Base-by-base conservation (phyloP, 2,329 filamentous ascomycete species). In the Colletotrichum sansevieriae region DNA sequence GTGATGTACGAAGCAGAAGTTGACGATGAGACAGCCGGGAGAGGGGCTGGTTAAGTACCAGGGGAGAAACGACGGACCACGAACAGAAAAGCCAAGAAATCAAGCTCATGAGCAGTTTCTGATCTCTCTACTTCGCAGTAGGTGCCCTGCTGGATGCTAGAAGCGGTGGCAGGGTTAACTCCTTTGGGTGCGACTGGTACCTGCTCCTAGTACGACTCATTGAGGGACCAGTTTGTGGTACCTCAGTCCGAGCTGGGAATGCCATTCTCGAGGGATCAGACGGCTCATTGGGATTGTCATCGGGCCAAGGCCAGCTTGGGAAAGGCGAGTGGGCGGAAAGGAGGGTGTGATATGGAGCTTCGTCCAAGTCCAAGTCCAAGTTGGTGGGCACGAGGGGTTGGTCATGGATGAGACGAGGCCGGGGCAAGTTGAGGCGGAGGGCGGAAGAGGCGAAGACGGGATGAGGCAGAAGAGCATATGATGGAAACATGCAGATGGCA, bases 211-310 rank as follows among this genome's bases (percentile, higher is more conserved):
- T 63, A 47, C 25, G 59, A 58, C 51, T 4, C 37, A 41, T 25
- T 15, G 44, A 25, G 52, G 46, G 39, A n/a, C 18, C 15, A 37
- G 15, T 65, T 54, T 33, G 54, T 20, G 46, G 18, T 39, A 15
- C 35, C 12, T 35, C 29, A 29, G 22, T 13, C 47, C 49, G 20
- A 56, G 25, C 62, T 39, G 7, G 33, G 49, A 49, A 35, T 11
- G 41, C 62, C 39, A 18, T 43, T 33, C 41, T 60, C n/a, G 49
- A 61, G 39, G 63, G 62, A 61, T 68, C 55, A 18, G 65, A 60
- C n/a, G 62, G 65, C 39, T 65, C 47, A 65, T 65, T 68, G 55
- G 29, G 61, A 65, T 49, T 47, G 22, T 56, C 47, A 68, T 51
- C 49, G 55, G 47, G 37, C 35, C 52, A 20, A 22, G n/a, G n/a